These are phyloP conservation scores for Entomortierella parvispora DNA, from an alignment of 192 early-diverging fungal species.

Conservation along the genomic window DNA sequence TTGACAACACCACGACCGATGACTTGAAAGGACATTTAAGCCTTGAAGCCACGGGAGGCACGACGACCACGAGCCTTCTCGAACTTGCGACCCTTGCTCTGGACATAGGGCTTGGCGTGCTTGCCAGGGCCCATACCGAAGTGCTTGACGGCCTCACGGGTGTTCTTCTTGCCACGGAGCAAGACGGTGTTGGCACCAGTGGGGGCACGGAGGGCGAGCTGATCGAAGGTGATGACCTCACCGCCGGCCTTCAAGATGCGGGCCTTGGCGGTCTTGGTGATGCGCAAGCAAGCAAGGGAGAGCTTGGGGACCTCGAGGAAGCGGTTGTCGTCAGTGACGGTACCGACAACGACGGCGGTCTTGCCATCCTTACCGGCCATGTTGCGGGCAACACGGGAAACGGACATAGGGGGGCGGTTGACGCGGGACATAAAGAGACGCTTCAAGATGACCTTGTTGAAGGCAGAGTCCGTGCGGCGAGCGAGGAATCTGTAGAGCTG, in stretches of 20 bases:
- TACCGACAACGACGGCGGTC: slow-evolving; percentile 96
- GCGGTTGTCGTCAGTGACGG: slow-evolving; percentile 97
- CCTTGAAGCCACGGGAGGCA: slow-evolving; percentile 98
- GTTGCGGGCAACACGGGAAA: slow-evolving; percentile 88
- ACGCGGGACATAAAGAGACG: slow-evolving; percentile 98
- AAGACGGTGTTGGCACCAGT: slow-evolving; percentile 95
- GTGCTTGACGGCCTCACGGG: slow-evolving; percentile 99
- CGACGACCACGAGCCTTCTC: slow-evolving; percentile 99
- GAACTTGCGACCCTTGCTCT: slow-evolving; percentile 99
- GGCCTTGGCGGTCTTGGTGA: slow-evolving; percentile 96
- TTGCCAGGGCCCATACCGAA: slow-evolving; percentile 78
- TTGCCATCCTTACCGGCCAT: slow-evolving; percentile 78
- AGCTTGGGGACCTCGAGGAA: slow-evolving; percentile 92
- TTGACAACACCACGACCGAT: slow-evolving; percentile 15
- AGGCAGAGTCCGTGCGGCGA: slow-evolving; percentile 97
- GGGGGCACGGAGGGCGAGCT: slow-evolving; percentile 98
- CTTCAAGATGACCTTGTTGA: slow-evolving; percentile 99
- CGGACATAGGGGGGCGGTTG: slow-evolving; percentile 94
- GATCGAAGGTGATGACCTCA: slow-evolving; percentile 98
- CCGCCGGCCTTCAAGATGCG: slow-evolving; percentile 99
- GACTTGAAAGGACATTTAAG: slow-evolving; percentile 57
- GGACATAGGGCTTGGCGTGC: slow-evolving; percentile 85
- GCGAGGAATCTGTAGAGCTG: slow-evolving; percentile 99
- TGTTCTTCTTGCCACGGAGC: slow-evolving; percentile 94
- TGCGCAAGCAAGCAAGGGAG: slow-evolving; percentile 92